Evolutionary conservation across 257 asterid genomes (phyloP).

Genomic region (Schizonepeta tenuifolia): DNA sequence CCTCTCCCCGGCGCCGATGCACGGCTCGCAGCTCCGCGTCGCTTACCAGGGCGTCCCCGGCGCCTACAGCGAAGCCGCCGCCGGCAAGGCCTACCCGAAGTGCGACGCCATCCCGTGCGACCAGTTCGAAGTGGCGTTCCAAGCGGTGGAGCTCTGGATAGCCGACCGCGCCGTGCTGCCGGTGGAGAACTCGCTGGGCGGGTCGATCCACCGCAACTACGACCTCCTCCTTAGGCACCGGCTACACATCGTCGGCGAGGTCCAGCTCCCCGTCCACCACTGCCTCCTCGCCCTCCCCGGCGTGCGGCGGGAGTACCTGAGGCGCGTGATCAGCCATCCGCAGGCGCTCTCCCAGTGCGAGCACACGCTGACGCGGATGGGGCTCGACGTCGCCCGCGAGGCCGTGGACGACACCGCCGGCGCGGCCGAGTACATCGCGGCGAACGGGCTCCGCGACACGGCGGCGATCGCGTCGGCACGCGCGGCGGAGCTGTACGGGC

Average conservation of each 20-base stretch:
- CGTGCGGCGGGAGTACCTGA: slow-evolving; percentile 55
- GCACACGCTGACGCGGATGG: slow-evolving; percentile 69
- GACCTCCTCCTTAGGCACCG: slow-evolving; percentile 97
- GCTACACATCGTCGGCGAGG: slow-evolving; percentile 95
- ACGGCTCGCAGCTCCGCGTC: slow-evolving; percentile 77
- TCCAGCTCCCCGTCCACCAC: slow-evolving; percentile 89
- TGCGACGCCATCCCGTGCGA: slow-evolving; percentile 92
- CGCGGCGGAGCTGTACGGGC: slow-evolving; percentile 83
- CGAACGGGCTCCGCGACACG: slow-evolving; percentile 65
- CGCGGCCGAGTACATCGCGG: slow-evolving; percentile 78
- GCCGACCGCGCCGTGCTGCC: slow-evolving; percentile 92
- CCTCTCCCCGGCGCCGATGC: slow-evolving; percentile 87
- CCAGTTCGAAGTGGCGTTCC: slow-evolving; percentile 89
- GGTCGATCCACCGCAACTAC: slow-evolving; percentile 89
- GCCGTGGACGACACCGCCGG: slow-evolving; percentile 92
- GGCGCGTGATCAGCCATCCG: slow-evolving; percentile 86
- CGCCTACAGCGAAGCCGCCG: slow-evolving; percentile 91
- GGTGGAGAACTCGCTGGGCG: slow-evolving; percentile 90
- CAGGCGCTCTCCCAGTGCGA: slow-evolving; percentile 92
- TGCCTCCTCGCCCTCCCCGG: slow-evolving; percentile 88
- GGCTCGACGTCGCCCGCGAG: slow-evolving; percentile 64
- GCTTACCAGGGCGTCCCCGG: slow-evolving; percentile 97
- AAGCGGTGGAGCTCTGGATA: slow-evolving; percentile 89
- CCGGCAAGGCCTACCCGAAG: slow-evolving; percentile 79
- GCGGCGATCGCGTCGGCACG: slow-evolving; percentile 91